Evolutionary conservation across 805 yeast genomes (phyloP).

Genomic region (Kodamaea nitidulidarum): DNA sequence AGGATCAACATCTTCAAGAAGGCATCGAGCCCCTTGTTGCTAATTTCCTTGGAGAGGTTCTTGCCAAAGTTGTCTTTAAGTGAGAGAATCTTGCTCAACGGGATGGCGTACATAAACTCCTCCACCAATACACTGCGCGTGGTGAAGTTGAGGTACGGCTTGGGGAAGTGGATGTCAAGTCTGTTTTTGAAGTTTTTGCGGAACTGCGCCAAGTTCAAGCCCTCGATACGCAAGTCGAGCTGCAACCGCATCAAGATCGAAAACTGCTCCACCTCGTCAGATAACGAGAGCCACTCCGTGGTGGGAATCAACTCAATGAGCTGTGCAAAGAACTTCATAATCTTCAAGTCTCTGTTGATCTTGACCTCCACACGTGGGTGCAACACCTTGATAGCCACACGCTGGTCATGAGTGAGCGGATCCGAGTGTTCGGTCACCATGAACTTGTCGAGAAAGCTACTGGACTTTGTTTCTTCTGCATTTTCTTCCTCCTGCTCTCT

Average conservation of each 20-base stretch:
- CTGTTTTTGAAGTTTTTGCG: slow-evolving; percentile 58
- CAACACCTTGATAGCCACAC: slow-evolving; percentile 86
- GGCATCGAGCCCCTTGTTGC: slow-evolving; percentile 84
- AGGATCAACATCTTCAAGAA: slow-evolving; percentile 88
- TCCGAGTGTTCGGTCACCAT: slow-evolving; percentile 32
- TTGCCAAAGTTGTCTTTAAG: slow-evolving; percentile 43
- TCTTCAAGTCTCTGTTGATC: slow-evolving; percentile 74
- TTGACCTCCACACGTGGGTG: slow-evolving; percentile 80
- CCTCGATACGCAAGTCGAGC: slow-evolving; percentile 86
- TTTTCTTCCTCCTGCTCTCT: slow-evolving; percentile 21
- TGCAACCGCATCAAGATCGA: slow-evolving; percentile 82
- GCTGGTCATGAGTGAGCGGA: slow-evolving; percentile 39
- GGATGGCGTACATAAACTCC: slow-evolving; percentile 77
- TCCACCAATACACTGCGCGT: slow-evolving; percentile 77
- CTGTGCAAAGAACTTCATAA: slow-evolving; percentile 79
- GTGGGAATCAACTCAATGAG: slow-evolving; percentile 74
- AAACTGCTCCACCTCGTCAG: slow-evolving; percentile 90
- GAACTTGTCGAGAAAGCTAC: slow-evolving; percentile 26
- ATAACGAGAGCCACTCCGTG: slow-evolving; percentile 96
- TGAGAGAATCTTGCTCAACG: slow-evolving; percentile 68
- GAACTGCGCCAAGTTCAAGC: slow-evolving; percentile 70
- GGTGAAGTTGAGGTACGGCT: slow-evolving; percentile 61
- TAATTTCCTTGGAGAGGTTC: slow-evolving; percentile 59
- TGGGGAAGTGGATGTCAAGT: slow-evolving; percentile 73
- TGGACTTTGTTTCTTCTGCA: slow-evolving; percentile 10